A percentile compares a stretch with the other conserved stretches of the same genome.
These are phyloP conservation scores for Emericellopsis terricola DNA, from an alignment of 495 filamentous ascomycete species.

Conservation along the genomic window DNA sequence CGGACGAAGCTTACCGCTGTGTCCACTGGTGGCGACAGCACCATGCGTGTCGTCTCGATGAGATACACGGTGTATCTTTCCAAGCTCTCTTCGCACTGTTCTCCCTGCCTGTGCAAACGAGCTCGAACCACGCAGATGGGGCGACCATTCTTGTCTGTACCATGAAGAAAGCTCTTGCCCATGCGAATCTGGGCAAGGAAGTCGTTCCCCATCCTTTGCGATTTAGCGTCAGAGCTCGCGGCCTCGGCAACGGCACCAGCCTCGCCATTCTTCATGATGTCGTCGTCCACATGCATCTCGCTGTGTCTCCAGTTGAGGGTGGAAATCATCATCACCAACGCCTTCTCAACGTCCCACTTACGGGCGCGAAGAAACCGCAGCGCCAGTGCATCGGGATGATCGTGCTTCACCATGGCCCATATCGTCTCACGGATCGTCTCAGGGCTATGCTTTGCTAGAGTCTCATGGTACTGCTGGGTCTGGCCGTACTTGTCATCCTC, in stretches of 20 bases:
- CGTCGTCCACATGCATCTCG: constrained; percentile 73
- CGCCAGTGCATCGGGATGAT: constrained; percentile 77
- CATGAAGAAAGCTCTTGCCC: constrained; percentile 93
- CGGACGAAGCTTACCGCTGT: constrained; percentile 54
- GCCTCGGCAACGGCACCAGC: constrained; percentile 39
- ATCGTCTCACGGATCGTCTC: constrained; percentile 66
- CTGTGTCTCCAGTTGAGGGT: constrained; percentile 80
- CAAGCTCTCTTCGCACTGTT: constrained; percentile 62
- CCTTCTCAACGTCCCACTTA: constrained; percentile 92
- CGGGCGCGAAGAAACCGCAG: constrained; percentile 81
- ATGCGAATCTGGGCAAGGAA: constrained; percentile 72
- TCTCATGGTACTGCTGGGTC: constrained; percentile 67
- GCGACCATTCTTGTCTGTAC: constrained; percentile 64
- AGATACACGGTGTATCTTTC: constrained; percentile 86
- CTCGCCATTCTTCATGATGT: constrained; percentile 71
- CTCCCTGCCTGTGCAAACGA: constrained; percentile 57
- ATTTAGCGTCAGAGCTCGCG: constrained; percentile 34
- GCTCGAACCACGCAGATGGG: constrained; percentile 81
- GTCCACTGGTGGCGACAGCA: constrained; percentile 65
- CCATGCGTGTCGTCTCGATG: constrained; percentile 79
- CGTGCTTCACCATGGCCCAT: constrained; percentile 93
- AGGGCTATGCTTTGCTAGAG: constrained; percentile 54
- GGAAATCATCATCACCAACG: constrained; percentile 82
- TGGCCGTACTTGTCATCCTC: constrained; percentile 85
- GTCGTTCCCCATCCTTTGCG: constrained; percentile 51